Base-by-base conservation (phyloP, 768 basidiomycete genomes). In the Suillus sp. region DNA sequence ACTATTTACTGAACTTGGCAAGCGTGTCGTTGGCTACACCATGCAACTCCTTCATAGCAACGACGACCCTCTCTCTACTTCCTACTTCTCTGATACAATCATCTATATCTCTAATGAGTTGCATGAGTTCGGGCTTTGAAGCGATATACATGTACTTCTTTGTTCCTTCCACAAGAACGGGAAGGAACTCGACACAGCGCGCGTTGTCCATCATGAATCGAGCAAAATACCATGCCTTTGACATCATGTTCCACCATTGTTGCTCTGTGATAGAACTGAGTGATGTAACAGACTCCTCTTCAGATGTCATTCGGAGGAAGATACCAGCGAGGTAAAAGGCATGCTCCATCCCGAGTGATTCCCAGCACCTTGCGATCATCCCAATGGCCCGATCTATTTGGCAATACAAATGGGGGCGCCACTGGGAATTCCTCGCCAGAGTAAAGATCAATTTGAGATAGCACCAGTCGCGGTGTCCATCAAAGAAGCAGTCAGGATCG, bases 261-360 rank as follows among this genome's bases (percentile, higher is more conserved):
- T 2, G 22, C 22, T 47, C 22, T 25, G 22, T 47, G 45, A 47
- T 47, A 14, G 45, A 47, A 13, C 6, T 25, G 45, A 47, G 22
- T 14, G 22, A 25, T 47, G 45, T 13, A 9, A n/a, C 11, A 0
- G 11, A 14, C 22, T 6, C n/a, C 22, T 25, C 11, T 47, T 47
- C 45, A 25, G 45, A 22, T 25, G 22, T 25, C 22, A 7, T 47
- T 47, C 22, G 45, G 5, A 25, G 22, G 45, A 47, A 47, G 45
- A 47, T 25, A 22, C 45, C 45, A 47, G 4, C 13, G 8, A 47
- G 45, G 22, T 25, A 47, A 7, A 25, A 47, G 11, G 22, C 13
- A 14, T 47, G 22, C 22, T n/a, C n/a, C n/a, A 5, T 2, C 5
- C 1, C 0, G 18, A 0, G 0, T 25, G 11, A 6, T 25, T 25